phyloP scores from a whole-genome alignment of 1,139 yeast genomes.

The Pichia sp. region DNA sequence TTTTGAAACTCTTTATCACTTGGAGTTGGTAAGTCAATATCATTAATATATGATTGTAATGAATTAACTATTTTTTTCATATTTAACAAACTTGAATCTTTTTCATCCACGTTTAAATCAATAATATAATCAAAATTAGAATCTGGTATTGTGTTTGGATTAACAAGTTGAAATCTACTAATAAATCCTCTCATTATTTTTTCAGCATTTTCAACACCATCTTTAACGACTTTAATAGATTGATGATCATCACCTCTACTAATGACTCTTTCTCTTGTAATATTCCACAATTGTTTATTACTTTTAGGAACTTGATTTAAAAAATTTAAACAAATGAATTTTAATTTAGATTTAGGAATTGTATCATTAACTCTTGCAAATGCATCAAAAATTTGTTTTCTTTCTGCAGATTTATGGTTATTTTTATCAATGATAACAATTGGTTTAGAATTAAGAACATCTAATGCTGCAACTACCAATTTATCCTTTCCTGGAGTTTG shows the following conservation, averaged over 20 bases:
- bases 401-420: conserved; percentile 66
- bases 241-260: conserved; percentile 88
- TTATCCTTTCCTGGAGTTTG: conserved; percentile 43
- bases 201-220: conserved; percentile 43
- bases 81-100: conserved; percentile 49
- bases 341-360: conserved; percentile 33
- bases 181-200: conserved; percentile 72
- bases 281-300: conserved; percentile 36
- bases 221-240: conserved; percentile 53
- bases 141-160: conserved; percentile 51
- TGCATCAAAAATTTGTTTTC: conserved; percentile 59
- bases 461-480: conserved; percentile 47
- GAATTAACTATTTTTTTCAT: conserved; percentile 39
- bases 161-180: conserved; percentile 58
- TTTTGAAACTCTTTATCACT: conserved; percentile 33
- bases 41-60: conserved; percentile 41
- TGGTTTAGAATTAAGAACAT: conserved; percentile 32
- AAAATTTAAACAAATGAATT: conserved; percentile 67
- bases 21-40: conserved; percentile 41
- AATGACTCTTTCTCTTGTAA: conserved; percentile 57
- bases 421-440: conserved; percentile 79
- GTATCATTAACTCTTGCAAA: conserved; percentile 37
- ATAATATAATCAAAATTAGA: conserved; percentile 58
- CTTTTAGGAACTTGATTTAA: conserved; percentile 33
- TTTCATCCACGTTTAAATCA: conserved; percentile 40